Base-by-base conservation (phyloP, 345 rosid genomes). In the Eucalyptus pumila region DNA sequence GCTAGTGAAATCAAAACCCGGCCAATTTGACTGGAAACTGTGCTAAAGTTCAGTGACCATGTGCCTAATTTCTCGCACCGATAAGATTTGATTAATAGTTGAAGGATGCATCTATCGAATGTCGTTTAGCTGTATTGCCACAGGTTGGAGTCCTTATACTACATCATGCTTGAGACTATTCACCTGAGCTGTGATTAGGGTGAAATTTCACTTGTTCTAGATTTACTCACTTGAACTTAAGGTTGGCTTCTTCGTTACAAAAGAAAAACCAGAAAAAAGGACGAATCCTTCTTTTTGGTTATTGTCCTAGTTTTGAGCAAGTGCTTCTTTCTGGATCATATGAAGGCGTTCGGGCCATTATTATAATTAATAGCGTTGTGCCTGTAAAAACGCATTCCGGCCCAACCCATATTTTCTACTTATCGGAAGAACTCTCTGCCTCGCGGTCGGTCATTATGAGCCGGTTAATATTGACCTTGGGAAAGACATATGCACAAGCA, bases 41-140 rank as follows among this genome's bases (percentile, higher is more conserved):
- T 76, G 7, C 45, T 21, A 40, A 21, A 23, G 83, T 19, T 40
- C 6, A 23, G 8, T 40, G 83, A 76, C 83, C 45, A 6, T 40
- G 30, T 5, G 0, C 11, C 21, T 7, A 4, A 40, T 40, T 76
- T 37, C 47, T 24, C 4, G 2, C 0, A 2, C 83, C 2, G 0
- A 40, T 11, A 76, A 76, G 5, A 40, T 76, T 76, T 76, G 27
- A 40, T 76, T 40, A 76, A 76, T 23, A 21, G 42, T 10, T 21
- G 83, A 37, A 76, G 83, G 24, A 76, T 40, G 47, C 83, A 40
- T 37, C 83, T 40, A 76, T 21, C 0, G 9, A 21, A 76, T 76
- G 47, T 37, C 2, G 3, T 40, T 23, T 42, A 11, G 47, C 30
- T 40, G 3, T 40, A 76, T 11, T 40, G 83, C 27, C 16, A 6